phyloP scores from a whole-genome alignment of 768 basidiomycete species.

The Coprinopsis sp. region DNA sequence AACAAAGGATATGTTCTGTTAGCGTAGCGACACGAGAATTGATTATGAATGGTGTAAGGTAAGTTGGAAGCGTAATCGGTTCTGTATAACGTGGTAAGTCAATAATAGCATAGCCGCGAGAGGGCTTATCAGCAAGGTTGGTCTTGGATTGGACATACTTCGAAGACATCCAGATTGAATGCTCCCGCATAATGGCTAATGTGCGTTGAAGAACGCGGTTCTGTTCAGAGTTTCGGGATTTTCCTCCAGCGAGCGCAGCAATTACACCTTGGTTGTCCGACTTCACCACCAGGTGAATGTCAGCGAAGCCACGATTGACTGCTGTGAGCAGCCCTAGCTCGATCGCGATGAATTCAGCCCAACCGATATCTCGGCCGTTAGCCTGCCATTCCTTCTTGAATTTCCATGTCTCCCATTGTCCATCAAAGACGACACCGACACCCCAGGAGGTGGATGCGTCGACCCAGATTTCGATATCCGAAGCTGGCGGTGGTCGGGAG shows the following conservation, averaged over 20 bases:
- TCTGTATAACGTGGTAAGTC: not conserved
- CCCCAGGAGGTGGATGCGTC: slow-evolving; percentile 37
- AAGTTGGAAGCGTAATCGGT: not conserved
- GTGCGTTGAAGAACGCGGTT: slow-evolving; percentile 14
- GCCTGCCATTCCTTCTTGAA: slow-evolving; percentile 12
- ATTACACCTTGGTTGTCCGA: slow-evolving; percentile 34
- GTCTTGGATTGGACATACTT: not conserved
- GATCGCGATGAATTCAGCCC: slow-evolving; percentile 22
- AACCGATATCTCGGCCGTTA: slow-evolving; percentile 18
- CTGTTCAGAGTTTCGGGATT: slow-evolving; percentile 13
- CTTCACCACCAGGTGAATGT: slow-evolving; percentile 23
- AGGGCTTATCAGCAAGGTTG: slow-evolving; percentile 9
- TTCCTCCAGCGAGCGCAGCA: slow-evolving; percentile 19
- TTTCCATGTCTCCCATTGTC: slow-evolving; percentile 26
- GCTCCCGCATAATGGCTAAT: slow-evolving; percentile 1
- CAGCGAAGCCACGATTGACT: slow-evolving; percentile 1
- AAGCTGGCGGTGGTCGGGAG: not conserved
- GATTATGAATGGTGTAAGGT: not conserved
- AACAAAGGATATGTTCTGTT: not conserved
- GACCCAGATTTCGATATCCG: slow-evolving; percentile 22
- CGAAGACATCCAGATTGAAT: slow-evolving; percentile 6
- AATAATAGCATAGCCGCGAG: slow-evolving; percentile 18
- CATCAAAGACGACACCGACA: slow-evolving; percentile 27
- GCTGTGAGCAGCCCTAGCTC: slow-evolving; percentile 18
- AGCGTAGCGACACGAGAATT: not conserved